Evolutionary conservation across 805 yeast genomes (phyloP).

Genomic region (Metschnikowia corniflorae): DNA sequence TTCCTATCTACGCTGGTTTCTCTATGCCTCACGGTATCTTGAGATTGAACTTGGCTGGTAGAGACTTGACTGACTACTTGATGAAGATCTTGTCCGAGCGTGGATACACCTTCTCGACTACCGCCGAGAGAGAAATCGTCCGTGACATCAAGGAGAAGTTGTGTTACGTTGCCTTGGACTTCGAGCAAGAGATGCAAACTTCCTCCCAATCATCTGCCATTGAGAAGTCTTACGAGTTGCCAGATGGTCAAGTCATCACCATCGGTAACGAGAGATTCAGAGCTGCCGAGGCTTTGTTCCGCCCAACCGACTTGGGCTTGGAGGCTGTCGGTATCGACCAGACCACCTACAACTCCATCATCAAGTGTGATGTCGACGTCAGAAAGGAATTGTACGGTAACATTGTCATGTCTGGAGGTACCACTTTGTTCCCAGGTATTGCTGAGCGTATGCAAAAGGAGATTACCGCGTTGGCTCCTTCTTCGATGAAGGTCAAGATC

Average conservation of each 20-base stretch:
- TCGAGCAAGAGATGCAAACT: constrained; percentile 99
- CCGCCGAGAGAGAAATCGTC: constrained; percentile 97
- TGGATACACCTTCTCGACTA: constrained; percentile 97
- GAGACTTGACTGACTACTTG: constrained; percentile 98
- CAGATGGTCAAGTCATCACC: constrained; percentile 99
- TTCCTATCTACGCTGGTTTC: constrained; percentile 99
- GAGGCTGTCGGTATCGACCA: constrained; percentile 99
- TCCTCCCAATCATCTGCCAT: constrained; percentile 97
- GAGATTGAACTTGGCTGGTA: constrained; percentile 99
- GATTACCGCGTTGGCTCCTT: constrained; percentile 98
- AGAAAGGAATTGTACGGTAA: constrained; percentile 98
- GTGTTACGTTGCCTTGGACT: constrained; percentile 98
- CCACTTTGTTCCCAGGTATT: constrained; percentile 99
- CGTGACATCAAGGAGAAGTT: constrained; percentile 96
- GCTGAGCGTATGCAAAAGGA: constrained; percentile 99
- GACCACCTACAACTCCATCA: constrained; percentile 91
- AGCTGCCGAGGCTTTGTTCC: constrained; percentile 99
- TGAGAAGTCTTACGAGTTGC: constrained; percentile 98
- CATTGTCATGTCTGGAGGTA: constrained; percentile 99
- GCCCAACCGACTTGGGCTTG: constrained; percentile 84
- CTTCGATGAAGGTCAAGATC: constrained; percentile 99
- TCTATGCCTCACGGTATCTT: constrained; percentile 97
- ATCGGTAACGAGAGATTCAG: constrained; percentile 99
- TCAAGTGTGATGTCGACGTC: constrained; percentile 98
- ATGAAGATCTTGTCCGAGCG: constrained; percentile 98